Percentiles rank a stretch among this genome's conserved stretches.
Evolutionary conservation across 2,329 filamentous ascomycete species (phyloP).

Genomic region (Thermothelomyces thermophilus): DNA sequence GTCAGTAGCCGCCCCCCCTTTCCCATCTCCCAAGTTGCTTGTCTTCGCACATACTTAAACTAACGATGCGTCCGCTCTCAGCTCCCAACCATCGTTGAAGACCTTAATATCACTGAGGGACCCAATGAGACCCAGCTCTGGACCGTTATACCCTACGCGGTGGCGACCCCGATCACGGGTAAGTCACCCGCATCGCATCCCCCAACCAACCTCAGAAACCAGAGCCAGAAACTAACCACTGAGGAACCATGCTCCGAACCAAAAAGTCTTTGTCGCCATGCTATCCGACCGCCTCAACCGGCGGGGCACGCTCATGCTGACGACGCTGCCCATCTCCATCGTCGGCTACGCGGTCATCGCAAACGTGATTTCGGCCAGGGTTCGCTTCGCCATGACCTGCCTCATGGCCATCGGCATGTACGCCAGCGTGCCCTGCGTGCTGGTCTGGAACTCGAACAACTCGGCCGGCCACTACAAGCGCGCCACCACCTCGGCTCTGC

Average conservation of each 20-base stretch:
- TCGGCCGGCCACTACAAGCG: conserved; percentile 64
- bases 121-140: conserved; percentile 56
- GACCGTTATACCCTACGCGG: conserved; percentile 59
- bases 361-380: conserved; percentile 38
- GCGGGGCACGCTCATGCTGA: conserved; percentile 56
- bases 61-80: neutral
- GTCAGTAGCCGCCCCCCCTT: conserved; percentile 29
- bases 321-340: conserved; percentile 57
- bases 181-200: neutral
- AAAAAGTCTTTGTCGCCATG: conserved; percentile 39
- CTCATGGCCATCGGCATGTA: conserved; percentile 62
- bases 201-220: too few relatives aligned
- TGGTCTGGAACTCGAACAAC: conserved; percentile 64
- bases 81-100: conserved; percentile 47
- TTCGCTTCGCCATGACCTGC: conserved; percentile 61
- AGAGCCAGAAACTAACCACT: neutral
- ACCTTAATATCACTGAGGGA: conserved; percentile 39
- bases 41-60: conserved; percentile 26
- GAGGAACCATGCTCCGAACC: neutral
- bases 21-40: conserved; percentile 53
- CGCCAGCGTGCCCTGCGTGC: conserved; percentile 53
- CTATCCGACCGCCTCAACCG: conserved; percentile 55
- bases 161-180: conserved; percentile 31
- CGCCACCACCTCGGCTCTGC: conserved; percentile 58
- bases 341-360: conserved; percentile 59